Percentiles rank a stretch among this genome's conserved stretches.
Conservation (phyloP, 331 rosid genomes). For the Acacia pycnantha region DNA sequence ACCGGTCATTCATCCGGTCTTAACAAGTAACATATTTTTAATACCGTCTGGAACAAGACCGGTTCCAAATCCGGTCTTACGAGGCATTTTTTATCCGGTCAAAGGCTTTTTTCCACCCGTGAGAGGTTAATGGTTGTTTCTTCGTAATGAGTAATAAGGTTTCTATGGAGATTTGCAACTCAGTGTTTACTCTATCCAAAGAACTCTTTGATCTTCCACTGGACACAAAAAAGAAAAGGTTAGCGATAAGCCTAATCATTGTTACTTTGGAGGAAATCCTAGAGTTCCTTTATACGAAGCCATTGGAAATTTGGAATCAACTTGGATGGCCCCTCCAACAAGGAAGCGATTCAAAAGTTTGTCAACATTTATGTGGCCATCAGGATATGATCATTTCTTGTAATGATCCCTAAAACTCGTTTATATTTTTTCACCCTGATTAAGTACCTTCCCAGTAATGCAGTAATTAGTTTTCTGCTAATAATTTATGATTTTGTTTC, state of each 20-base stretch:
- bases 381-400: conserved; percentile 37
- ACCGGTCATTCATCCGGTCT: too few species aligned
- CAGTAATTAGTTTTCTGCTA: neutral
- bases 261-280: conserved; percentile 31
- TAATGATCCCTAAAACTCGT: too few species aligned
- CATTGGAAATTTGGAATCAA: conserved; percentile 45
- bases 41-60: too few species aligned
- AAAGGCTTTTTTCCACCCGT: too few species aligned
- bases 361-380: conserved; percentile 52
- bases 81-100: too few species aligned
- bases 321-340: conserved; percentile 11
- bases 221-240: conserved; percentile 37
- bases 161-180: conserved; percentile 2
- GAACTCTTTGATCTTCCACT: conserved; percentile 53
- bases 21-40: too few species aligned
- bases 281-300: conserved; percentile 42
- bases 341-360: conserved; percentile 35
- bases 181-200: conserved; percentile 30
- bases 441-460: neutral
- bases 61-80: too few species aligned
- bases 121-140: neutral
- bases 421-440: too few species aligned
- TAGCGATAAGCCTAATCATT: conserved; percentile 46
- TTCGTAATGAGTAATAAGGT: neutral
- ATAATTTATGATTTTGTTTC: too few species aligned